phyloP scores from a whole-genome alignment of 192 early-diverging fungal genomes.

The Rhizoclosmatium sp. region DNA sequence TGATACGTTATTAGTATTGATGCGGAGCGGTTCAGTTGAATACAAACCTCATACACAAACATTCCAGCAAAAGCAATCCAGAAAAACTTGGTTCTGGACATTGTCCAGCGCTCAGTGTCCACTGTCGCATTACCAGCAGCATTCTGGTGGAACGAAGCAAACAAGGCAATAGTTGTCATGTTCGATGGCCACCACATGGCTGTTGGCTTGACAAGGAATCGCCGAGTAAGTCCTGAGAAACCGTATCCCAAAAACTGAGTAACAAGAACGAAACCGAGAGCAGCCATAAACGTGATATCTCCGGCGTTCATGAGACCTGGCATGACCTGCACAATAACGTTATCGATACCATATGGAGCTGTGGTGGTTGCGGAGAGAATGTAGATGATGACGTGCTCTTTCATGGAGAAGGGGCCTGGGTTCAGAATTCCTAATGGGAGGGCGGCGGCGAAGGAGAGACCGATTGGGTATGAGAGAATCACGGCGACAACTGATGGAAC shows the following conservation, averaged over 20 bases:
- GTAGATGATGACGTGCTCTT: conserved; percentile 39
- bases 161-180: conserved; percentile 59
- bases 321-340: no score
- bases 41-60: neutral
- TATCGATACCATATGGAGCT: no score
- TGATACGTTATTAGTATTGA: no score
- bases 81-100: neutral
- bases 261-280: no score
- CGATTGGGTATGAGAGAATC: conserved; percentile 79
- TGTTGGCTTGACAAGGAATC: conserved; percentile 83
- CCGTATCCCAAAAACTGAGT: no score
- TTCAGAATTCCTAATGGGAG: conserved; percentile 68
- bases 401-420: conserved; percentile 77
- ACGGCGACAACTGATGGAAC: conserved; percentile 70
- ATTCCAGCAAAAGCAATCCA: conserved; percentile 15
- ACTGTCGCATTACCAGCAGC: neutral
- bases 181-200: conserved; percentile 87
- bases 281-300: no score
- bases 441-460: conserved; percentile 68
- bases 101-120: neutral
- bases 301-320: no score
- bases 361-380: neutral
- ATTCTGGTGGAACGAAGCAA: conserved; percentile 14
- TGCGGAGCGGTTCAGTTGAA: no score
- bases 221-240: no score